Base-by-base conservation (phyloP, 2,329 filamentous ascomycete genomes). In the Periconia sp. region DNA sequence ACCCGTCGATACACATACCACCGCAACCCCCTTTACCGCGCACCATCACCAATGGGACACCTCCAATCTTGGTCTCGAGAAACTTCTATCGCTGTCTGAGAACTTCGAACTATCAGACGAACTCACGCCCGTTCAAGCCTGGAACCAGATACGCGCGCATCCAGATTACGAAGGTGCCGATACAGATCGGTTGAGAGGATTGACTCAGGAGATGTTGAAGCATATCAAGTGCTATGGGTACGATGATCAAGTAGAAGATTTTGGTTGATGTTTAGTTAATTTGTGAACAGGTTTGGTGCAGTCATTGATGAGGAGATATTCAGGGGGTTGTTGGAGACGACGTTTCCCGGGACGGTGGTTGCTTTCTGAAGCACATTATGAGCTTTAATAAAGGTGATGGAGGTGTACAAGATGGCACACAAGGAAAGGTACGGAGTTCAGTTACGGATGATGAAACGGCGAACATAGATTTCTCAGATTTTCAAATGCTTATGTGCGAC, bases 61-160 rank as follows among this genome's bases (percentile, higher is more conserved):
- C 1, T 31, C 56, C 6, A 18, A 46, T 19, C 9, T 40, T 9
- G 53, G 50, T 15, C 46, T 62, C 4, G 53, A 63, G 17, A 53
- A 51, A 8, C 41, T 65, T 5, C 46, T 61, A 11, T 25, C 38
- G 9, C 40, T 59, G 13, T 54, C 54, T 5, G 39, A 19, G 13
- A 50, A 32, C 24, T 61, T 51, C 41, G 46, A 32, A 29, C 56
- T 54, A 11, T 45, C 52, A 4, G 54, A 54, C 8, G 62, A 68
- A 18, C 40, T 70, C 8, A 70, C 68, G 3, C 69, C 68, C 1
- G 54, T 71, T 1, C 68, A 71, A 35, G 67, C 61, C 3, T 70
- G 67, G 68, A 56, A 65, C 30, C 45, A 57, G 16, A 56, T 71
- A 7, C 52, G 52, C 10, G 34, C 42, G 16, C 57, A 59, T 42